Conservation (phyloP, 352 stramenopile species). For the Phytophthora pini region DNA sequence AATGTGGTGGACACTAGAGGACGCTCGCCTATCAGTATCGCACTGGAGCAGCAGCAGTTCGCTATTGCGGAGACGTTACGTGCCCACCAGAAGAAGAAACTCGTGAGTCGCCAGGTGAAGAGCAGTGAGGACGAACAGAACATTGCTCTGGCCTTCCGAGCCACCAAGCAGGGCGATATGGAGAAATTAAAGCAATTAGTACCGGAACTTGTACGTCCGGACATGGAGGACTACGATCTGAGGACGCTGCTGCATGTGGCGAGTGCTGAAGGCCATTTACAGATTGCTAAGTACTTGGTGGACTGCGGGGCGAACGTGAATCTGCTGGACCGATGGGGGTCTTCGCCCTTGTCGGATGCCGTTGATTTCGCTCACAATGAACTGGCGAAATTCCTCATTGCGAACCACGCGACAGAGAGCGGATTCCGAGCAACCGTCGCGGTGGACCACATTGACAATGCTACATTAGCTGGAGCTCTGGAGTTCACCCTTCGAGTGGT, state of each 20-base stretch:
- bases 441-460: conserved; percentile 66
- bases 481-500: conserved; percentile 73
- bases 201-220: conserved; percentile 58
- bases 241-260: conserved; percentile 79
- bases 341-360: conserved; percentile 73
- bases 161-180: conserved; percentile 59
- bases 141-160: conserved; percentile 63
- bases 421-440: conserved; percentile 62
- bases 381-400: conserved; percentile 69
- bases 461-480: conserved; percentile 62
- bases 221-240: conserved; percentile 81
- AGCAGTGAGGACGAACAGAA: conserved; percentile 50
- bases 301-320: conserved; percentile 80
- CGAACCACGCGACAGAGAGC: conserved; percentile 68
- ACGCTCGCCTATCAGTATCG: conserved; percentile 72
- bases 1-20: conserved; percentile 60
- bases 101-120: conserved; percentile 34
- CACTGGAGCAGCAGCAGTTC: conserved; percentile 63
- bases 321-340: conserved; percentile 80
- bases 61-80: conserved; percentile 72
- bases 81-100: conserved; percentile 60
- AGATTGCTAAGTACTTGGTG: conserved; percentile 69
- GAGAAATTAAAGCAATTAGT: conserved; percentile 59
- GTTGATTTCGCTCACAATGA: conserved; percentile 84
- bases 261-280: conserved; percentile 67